Percentiles rank a stretch among this genome's conserved stretches.
These are phyloP conservation scores for Diplogelasinospora grovesii DNA, from an alignment of 495 filamentous ascomycete species.

Conservation along the genomic window DNA sequence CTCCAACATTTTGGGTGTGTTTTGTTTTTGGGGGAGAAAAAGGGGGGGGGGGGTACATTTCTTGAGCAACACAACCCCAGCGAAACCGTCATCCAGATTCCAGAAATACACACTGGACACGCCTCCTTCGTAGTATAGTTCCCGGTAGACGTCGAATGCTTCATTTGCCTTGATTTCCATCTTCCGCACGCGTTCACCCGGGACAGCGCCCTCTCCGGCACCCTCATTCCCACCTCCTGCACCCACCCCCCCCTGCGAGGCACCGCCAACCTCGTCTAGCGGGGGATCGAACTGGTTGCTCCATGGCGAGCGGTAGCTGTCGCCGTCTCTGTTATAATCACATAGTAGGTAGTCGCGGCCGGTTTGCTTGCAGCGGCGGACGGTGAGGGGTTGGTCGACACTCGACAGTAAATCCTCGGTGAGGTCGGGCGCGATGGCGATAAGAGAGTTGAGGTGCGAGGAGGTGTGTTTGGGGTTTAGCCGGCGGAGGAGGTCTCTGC, in stretches of 20 bases:
- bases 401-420: constrained; percentile 97
- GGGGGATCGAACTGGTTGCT: constrained; percentile 96
- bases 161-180: constrained; percentile 93
- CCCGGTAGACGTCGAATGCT: constrained; percentile 93
- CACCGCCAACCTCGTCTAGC: constrained; percentile 45
- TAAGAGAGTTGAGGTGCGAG: constrained; percentile 75
- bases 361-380: constrained; percentile 77
- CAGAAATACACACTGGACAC: constrained; percentile 95
- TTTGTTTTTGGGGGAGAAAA: no score
- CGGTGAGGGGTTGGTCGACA: constrained; percentile 88
- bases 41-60: constrained; percentile 83
- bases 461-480: constrained; percentile 89
- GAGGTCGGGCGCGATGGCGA: constrained; percentile 77
- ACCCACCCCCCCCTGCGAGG: constrained; percentile 34
- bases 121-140: constrained; percentile 96
- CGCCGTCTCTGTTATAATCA: constrained; percentile 99
- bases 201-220: constrained; percentile 59
- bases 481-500: constrained; percentile 94
- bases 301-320: constrained; percentile 95
- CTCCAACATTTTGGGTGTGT: no score
- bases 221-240: constrained; percentile 35
- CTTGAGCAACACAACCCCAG: constrained; percentile 89
- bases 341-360: constrained; percentile 95
- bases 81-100: constrained; percentile 98
- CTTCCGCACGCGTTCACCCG: constrained; percentile 79